phyloP scores from a whole-genome alignment of 495 filamentous ascomycete genomes.

The Penicillium coprophilum region DNA sequence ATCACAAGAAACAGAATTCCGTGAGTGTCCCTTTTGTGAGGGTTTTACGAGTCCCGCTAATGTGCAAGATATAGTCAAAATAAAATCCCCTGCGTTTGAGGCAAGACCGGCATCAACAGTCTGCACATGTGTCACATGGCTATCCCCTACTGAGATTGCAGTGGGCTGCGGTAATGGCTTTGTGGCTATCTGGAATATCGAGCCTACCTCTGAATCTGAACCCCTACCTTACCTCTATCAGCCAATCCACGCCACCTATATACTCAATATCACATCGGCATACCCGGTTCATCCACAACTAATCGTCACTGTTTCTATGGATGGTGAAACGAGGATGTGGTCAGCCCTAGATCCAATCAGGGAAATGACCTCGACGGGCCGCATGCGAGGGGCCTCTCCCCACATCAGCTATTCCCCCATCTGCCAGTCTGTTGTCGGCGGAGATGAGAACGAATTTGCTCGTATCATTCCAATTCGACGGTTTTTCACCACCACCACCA shows the following conservation, averaged over 20 bases:
- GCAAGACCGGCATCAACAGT: slow-evolving; percentile 49
- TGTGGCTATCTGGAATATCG: slow-evolving; percentile 58
- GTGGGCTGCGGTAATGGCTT: slow-evolving; percentile 62
- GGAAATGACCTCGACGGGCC: slow-evolving; percentile 50
- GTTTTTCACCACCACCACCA: slow-evolving; percentile 53
- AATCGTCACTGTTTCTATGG: slow-evolving; percentile 54
- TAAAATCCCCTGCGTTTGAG: slow-evolving; percentile 55
- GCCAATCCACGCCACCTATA: slow-evolving; percentile 59
- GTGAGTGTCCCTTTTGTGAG: slow-evolving; percentile 26
- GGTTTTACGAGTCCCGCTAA: slow-evolving; percentile 4
- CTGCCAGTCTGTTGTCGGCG: slow-evolving; percentile 52
- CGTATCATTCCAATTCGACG: slow-evolving; percentile 54
- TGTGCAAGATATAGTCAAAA: slow-evolving; percentile 37
- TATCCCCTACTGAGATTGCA: slow-evolving; percentile 59
- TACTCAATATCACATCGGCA: slow-evolving; percentile 54
- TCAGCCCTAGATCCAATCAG: slow-evolving; percentile 51
- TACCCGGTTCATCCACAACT: slow-evolving; percentile 61
- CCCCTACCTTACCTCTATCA: slow-evolving; percentile 54
- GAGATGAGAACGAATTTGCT: slow-evolving; percentile 59
- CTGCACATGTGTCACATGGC: slow-evolving; percentile 61
- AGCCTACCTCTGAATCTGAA: slow-evolving; percentile 25
- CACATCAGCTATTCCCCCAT: slow-evolving; percentile 57
- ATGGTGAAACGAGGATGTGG: slow-evolving; percentile 58
- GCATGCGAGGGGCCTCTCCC: slow-evolving; percentile 50
- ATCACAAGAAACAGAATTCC: slow-evolving; percentile 36